These are phyloP conservation scores for Trebouxia gelatinosa DNA, from an alignment of 163 green algal genomes.

Conservation along the genomic window DNA sequence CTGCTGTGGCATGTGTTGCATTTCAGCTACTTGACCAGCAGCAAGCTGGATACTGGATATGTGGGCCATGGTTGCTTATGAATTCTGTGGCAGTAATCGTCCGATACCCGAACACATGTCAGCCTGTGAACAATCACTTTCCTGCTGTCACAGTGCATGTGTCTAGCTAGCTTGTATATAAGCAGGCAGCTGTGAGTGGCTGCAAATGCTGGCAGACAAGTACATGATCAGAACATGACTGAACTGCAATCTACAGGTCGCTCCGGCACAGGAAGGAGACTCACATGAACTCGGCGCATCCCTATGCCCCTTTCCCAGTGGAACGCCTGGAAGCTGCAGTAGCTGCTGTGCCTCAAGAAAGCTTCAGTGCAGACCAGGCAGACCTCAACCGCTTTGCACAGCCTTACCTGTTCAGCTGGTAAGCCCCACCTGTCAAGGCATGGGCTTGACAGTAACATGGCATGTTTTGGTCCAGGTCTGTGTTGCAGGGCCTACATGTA, in stretches of 20 bases:
- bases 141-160: neutral
- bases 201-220: neutral
- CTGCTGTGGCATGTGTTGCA: too few species aligned
- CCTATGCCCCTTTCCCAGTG: constrained; percentile 15
- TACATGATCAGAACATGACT: neutral
- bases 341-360: neutral
- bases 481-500: too few species aligned
- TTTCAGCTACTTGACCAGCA: too few species aligned
- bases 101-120: neutral
- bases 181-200: neutral
- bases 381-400: neutral
- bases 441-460: neutral
- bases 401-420: constrained; percentile 1
- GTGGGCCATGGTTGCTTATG: too few species aligned
- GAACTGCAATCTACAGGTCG: neutral
- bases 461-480: too few species aligned
- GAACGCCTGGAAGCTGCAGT: constrained; percentile 6
- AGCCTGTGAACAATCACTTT: neutral
- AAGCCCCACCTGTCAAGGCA: neutral
- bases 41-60: too few species aligned
- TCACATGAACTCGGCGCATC: neutral
- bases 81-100: too few species aligned
- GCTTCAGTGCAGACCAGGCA: neutral
- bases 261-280: neutral
- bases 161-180: neutral